These are phyloP conservation scores for Tremella yokohamensis DNA, from an alignment of 768 basidiomycete genomes.

Conservation along the genomic window DNA sequence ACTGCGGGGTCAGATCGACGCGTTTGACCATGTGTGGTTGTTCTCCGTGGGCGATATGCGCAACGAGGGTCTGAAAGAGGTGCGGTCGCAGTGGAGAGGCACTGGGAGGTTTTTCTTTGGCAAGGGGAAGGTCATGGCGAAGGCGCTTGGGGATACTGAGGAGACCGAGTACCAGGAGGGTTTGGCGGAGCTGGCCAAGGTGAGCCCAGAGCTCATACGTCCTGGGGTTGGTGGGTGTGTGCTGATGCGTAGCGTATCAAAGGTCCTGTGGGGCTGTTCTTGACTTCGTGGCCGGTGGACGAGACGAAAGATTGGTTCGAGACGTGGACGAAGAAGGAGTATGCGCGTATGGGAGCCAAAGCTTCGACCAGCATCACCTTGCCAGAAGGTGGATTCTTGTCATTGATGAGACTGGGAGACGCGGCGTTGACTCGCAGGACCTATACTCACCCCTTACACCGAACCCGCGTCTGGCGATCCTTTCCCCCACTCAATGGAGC, in stretches of 20 bases:
- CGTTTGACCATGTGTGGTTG: constrained; percentile 93
- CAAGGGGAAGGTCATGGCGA: constrained; percentile 78
- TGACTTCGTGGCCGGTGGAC: constrained; percentile 82
- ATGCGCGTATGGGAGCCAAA: constrained; percentile 78
- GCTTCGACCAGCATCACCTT: constrained; percentile 72
- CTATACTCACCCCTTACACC: constrained; percentile 63
- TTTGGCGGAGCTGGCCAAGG: constrained; percentile 73
- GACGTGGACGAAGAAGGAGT: constrained; percentile 83
- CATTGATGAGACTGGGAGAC: no score
- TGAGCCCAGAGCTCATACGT: constrained; percentile 50
- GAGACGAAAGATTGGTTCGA: constrained; percentile 94
- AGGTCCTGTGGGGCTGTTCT: constrained; percentile 89
- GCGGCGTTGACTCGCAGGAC: constrained; percentile 55
- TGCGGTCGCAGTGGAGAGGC: constrained; percentile 89
- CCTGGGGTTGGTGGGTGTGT: background rate
- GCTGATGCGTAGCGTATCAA: constrained; percentile 68
- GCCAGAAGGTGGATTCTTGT: constrained; percentile 60
- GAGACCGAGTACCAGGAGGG: constrained; percentile 82
- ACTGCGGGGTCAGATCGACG: constrained; percentile 75
- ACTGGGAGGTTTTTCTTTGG: constrained; percentile 89
- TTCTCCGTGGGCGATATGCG: constrained; percentile 95
- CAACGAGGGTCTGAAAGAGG: constrained; percentile 88
- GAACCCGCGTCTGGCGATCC: constrained; percentile 69
- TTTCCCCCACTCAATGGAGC: constrained; percentile 96
- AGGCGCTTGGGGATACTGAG: constrained; percentile 80